Conservation (phyloP, 2,329 filamentous ascomycete genomes). For the Graphium sp. region DNA sequence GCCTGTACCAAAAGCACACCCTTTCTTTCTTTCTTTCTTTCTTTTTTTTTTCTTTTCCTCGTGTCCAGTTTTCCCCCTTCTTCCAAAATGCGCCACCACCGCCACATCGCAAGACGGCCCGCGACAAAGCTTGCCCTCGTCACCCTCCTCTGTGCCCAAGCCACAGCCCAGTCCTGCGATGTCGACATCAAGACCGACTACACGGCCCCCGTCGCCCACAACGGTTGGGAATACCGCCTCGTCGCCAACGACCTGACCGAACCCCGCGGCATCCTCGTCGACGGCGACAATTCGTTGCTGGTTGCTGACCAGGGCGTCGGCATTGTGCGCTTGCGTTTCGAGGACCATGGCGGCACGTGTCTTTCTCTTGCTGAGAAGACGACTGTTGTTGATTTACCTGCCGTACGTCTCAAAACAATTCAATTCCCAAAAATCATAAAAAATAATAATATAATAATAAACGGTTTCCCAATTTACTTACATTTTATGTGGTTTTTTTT, state of each 20-base stretch:
- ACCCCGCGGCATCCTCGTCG: slow-evolving; percentile 28
- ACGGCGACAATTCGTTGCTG: slow-evolving; percentile 24
- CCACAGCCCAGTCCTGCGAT: slow-evolving; percentile 1
- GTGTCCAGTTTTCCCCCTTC: too few species aligned
- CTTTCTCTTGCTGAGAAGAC: slow-evolving; percentile 16
- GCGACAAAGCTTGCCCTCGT: too few species aligned
- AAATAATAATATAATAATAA: too few species aligned
- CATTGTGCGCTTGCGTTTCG: slow-evolving; percentile 21
- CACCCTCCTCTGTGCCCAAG: not conserved
- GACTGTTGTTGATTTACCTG: slow-evolving; percentile 15
- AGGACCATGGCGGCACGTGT: slow-evolving; percentile 23
- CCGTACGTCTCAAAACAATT: slow-evolving; percentile 15
- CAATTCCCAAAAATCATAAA: too few species aligned
- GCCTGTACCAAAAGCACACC: too few species aligned
- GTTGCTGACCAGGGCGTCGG: slow-evolving; percentile 24
- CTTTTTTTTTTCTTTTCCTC: too few species aligned
- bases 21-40: too few species aligned
- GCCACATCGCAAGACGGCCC: too few species aligned
- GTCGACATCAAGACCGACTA: slow-evolving; percentile 8
- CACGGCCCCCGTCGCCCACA: slow-evolving; percentile 17
- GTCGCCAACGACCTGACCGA: slow-evolving; percentile 20
- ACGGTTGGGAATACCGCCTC: slow-evolving; percentile 25
- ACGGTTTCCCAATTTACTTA: not conserved
- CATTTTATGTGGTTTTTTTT: not conserved
- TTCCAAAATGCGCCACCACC: too few species aligned